Conservation (phyloP, 2,329 filamentous ascomycete genomes). For the Fusarium globosum region DNA sequence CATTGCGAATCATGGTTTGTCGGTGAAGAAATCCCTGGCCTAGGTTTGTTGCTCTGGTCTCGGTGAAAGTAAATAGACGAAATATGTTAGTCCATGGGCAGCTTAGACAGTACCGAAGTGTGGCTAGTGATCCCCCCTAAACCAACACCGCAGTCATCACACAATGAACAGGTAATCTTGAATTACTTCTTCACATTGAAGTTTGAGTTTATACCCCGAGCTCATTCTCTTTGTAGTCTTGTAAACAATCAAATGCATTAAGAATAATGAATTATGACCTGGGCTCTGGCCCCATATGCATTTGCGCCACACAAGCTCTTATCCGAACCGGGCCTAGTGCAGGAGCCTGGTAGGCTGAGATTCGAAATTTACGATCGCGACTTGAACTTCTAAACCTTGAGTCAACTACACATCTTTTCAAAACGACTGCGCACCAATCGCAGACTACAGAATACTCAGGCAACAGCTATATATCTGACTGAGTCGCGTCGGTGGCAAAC, state of each 20-base stretch:
- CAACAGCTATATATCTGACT: slow-evolving; percentile 22
- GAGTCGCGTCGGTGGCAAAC: slow-evolving; percentile 38
- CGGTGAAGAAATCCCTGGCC: slow-evolving; percentile 9
- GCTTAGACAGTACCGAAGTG: slow-evolving; percentile 5
- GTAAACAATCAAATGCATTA: neutral
- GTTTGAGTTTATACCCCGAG: neutral
- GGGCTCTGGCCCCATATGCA: slow-evolving; percentile 24
- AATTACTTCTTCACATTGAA: neutral
- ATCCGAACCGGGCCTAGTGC: slow-evolving; percentile 22
- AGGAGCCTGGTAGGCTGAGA: slow-evolving; percentile 41
- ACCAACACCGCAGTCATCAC: neutral
- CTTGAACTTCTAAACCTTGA: slow-evolving; percentile 28
- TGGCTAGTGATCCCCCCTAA: slow-evolving; percentile 18
- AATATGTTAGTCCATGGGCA: slow-evolving; percentile 12
- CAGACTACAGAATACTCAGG: slow-evolving; percentile 35
- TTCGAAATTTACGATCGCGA: slow-evolving; percentile 53
- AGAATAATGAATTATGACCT: neutral
- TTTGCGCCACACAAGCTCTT: slow-evolving; percentile 32
- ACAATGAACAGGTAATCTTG: neutral
- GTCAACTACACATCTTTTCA: slow-evolving; percentile 33
- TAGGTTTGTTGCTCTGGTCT: slow-evolving; percentile 23
- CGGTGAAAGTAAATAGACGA: slow-evolving; percentile 33
- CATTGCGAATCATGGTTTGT: slow-evolving; percentile 45
- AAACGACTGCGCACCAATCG: slow-evolving; percentile 42
- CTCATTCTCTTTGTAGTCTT: neutral